These are phyloP conservation scores for Fusarium sp. DNA, from an alignment of 2,329 filamentous ascomycete genomes.

Conservation along the genomic window DNA sequence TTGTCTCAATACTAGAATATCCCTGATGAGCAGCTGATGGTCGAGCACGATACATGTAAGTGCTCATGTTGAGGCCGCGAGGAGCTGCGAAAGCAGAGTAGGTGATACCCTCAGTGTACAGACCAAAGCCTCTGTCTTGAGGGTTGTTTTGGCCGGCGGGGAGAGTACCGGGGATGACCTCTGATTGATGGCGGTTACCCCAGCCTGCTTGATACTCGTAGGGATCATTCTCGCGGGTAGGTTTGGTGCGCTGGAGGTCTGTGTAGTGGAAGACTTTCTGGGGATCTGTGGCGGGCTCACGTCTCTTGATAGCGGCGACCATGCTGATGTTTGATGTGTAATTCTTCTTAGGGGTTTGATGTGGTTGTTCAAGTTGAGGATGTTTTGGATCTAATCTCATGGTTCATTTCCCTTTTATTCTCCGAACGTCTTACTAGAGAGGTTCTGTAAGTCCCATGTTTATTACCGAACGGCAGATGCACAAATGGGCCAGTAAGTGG, in stretches of 20 bases:
- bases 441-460: background rate
- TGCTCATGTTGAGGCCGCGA: slow-evolving; percentile 4
- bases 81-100: slow-evolving; percentile 28
- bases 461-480: background rate
- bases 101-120: slow-evolving; percentile 31
- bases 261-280: slow-evolving; percentile 27
- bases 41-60: slow-evolving; percentile 18
- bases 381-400: background rate
- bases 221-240: slow-evolving; percentile 22
- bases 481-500: background rate
- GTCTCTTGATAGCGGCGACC: background rate
- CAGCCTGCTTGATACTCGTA: slow-evolving; percentile 18
- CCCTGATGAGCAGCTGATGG: slow-evolving; percentile 15
- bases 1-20: background rate
- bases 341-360: background rate
- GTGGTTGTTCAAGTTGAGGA: too few species aligned
- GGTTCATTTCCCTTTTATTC: background rate
- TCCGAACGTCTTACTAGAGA: background rate
- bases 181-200: slow-evolving; percentile 24
- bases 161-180: slow-evolving; percentile 13
- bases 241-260: slow-evolving; percentile 20
- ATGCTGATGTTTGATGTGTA: background rate
- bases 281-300: slow-evolving; percentile 2
- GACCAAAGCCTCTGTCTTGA: slow-evolving; percentile 11
- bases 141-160: slow-evolving; percentile 23